Evolutionary conservation across 345 rosid genomes (phyloP), one percentile per base, ranked within the genome.

Genomic region (Bruguiera sexangula): DNA sequence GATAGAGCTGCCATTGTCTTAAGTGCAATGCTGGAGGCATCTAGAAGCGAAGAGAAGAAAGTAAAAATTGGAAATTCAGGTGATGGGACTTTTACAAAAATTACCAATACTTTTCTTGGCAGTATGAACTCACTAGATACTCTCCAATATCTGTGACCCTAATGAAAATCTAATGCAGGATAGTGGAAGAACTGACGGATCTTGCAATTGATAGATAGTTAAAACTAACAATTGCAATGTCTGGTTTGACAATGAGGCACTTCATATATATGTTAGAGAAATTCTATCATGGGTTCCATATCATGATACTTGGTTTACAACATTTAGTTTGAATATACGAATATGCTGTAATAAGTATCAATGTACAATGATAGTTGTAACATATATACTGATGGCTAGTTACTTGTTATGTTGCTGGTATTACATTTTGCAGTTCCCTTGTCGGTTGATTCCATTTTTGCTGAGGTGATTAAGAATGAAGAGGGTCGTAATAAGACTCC

Each of bases 391-490:
- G 37, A 34, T 34, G 37, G 37, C 2, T 34, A 43, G 19, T 3
- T 43, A 43, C 50, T 13, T 43, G 18, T 43, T 43, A 43, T 43
- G 50, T 43, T 43, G 5, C 50, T 43, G 50, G 50, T 15, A 43
- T 53, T 72, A 53, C 65, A 15, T 65, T 61, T 79, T 90, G 76
- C 87, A 91, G 97, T 64, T 82, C 80, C 93, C 6, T 70, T 92
- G 75, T 85, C 90, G 9, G 37, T 88, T 39, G 79, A 83, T 78
- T 69, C 92, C 62, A 87, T 95, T 46, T 95, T 82, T 65, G 96
- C 85, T 73, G 97, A 90, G 81, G 89, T 90, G 67, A 88, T 90
- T 79, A 87, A 87, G 81, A 82, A 77, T 73, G 92, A 85, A 79
- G 87, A 79, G 60, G 95, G 92, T 61, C 93, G 89, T 59, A 80